phyloP scores from a whole-genome alignment of 371 early-diverging fungal genomes.

The Rhizopus microsporus region DNA sequence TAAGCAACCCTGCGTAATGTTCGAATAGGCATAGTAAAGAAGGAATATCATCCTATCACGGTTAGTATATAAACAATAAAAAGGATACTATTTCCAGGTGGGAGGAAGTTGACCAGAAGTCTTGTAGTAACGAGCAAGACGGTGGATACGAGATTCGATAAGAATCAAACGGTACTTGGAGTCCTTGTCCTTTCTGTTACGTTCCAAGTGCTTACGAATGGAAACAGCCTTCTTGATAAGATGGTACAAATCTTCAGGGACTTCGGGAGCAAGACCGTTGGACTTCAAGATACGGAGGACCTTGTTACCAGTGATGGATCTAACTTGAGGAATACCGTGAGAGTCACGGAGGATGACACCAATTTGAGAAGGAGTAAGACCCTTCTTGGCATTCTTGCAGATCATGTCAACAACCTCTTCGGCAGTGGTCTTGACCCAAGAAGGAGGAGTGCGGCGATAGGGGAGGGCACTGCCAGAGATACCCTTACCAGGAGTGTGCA shows the following conservation, averaged over 20 bases:
- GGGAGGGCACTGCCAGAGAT: slow-evolving; percentile 98
- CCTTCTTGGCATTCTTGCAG: slow-evolving; percentile 99
- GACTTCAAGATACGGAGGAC: slow-evolving; percentile 90
- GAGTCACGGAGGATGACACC: slow-evolving; percentile 98
- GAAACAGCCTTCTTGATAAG: slow-evolving; percentile 99
- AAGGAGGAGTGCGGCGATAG: slow-evolving; percentile 97
- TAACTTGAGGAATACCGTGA: slow-evolving; percentile 98
- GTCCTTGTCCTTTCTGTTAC: slow-evolving; percentile 98
- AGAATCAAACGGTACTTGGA: slow-evolving; percentile 99
- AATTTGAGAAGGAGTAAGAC: slow-evolving; percentile 98
- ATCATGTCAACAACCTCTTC: slow-evolving; percentile 98
- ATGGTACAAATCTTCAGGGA: slow-evolving; percentile 99
- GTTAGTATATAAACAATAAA: slow-evolving; percentile 24
- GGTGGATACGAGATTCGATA: slow-evolving; percentile 98
- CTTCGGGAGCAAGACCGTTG: slow-evolving; percentile 74
- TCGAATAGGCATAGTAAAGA: slow-evolving; percentile 3
- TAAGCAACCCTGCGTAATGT: neutral
- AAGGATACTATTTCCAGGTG: slow-evolving; percentile 95
- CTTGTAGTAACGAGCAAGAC: slow-evolving; percentile 99
- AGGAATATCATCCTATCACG: no score
- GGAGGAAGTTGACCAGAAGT: slow-evolving; percentile 96
- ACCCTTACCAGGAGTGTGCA: slow-evolving; percentile 98
- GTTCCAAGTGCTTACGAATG: slow-evolving; percentile 99
- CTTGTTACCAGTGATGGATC: slow-evolving; percentile 95
- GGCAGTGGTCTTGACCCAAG: slow-evolving; percentile 95